Percentiles rank a stretch among this genome's conserved stretches.
Conservation (phyloP, 1,139 yeast genomes). For the Suhomyces guaymorum region DNA sequence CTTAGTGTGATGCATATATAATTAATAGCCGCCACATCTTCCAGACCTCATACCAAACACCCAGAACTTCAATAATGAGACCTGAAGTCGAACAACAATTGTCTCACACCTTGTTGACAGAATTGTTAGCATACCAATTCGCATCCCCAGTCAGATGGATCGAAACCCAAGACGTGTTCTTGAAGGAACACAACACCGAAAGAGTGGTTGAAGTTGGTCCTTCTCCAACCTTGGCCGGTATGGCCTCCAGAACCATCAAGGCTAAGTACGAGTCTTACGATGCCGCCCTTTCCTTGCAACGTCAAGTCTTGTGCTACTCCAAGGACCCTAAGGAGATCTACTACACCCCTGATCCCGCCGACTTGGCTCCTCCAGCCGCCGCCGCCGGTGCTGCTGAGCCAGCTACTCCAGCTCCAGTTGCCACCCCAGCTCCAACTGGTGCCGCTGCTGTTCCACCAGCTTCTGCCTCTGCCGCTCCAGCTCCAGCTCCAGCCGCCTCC, state of each 20-base stretch:
- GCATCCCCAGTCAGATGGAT: slow-evolving; percentile 99
- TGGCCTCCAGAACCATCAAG: slow-evolving; percentile 96
- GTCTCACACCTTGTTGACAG: slow-evolving; percentile 91
- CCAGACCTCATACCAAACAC: background rate
- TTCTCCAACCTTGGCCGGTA: slow-evolving; percentile 96
- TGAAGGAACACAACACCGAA: slow-evolving; percentile 92
- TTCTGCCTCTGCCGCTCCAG: slow-evolving; percentile 47
- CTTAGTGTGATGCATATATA: too few relatives aligned
- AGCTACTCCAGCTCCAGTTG: slow-evolving; percentile 30
- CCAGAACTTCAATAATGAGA: slow-evolving; percentile 62
- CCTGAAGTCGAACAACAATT: slow-evolving; percentile 98
- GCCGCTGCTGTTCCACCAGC: slow-evolving; percentile 47
- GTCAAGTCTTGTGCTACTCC: slow-evolving; percentile 94
- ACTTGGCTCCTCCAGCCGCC: slow-evolving; percentile 50
- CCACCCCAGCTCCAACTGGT: slow-evolving; percentile 29
- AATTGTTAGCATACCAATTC: slow-evolving; percentile 94
- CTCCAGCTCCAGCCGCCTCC: slow-evolving; percentile 57
- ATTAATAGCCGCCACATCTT: background rate
- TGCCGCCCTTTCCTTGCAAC: slow-evolving; percentile 93
- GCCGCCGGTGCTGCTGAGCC: slow-evolving; percentile 25
- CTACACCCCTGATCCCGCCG: slow-evolving; percentile 86
- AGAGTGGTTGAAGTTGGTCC: slow-evolving; percentile 98
- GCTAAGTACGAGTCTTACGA: slow-evolving; percentile 96
- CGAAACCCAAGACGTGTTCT: slow-evolving; percentile 97
- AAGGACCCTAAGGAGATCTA: slow-evolving; percentile 95